Evolutionary conservation across 192 early-diverging fungal species (phyloP), one percentile per base, ranked within the genome.

Genomic region (Coemansia sp.): DNA sequence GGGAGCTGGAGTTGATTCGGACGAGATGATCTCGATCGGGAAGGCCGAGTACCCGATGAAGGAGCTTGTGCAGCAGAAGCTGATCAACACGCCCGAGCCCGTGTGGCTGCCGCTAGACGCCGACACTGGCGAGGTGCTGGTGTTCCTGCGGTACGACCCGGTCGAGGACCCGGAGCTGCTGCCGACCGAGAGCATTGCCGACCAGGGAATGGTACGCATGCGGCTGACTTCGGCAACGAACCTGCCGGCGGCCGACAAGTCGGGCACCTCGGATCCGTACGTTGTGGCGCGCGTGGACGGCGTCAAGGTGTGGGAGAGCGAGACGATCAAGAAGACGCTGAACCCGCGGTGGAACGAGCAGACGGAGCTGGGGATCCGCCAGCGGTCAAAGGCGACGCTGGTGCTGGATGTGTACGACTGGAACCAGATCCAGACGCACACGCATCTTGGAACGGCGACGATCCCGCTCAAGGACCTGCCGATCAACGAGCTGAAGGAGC

Each of bases 181-280:
- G 53, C 52, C 75, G n/a, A 45, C 62, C 5, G 85, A 87, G 71
- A 80, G 75, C 60, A 81, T 87, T 38, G 69, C 81, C 11, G 78
- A 92, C 66, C 86, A 86, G 81, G 92, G 92, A 49, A 85, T 76
- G 58, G 68, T 93, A 60, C 81, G 80, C 0, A 78, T 93, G 49
- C 88, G 84, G 12, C 71, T 89, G 20, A 49, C 88, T 2, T 83
- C 83, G 5, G 91, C 87, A 0, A 72, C 68, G 18, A 82, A 89
- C 56, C 68, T 93, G 64, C 85, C 85, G 12, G 89, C 89, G 38
- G 90, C 86, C 8, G 92, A 93, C 76, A 86, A 88, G 30, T 84
- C 85, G 10, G 92, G 92, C 20, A 81, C 85, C 0, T 90, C 88
- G 51, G 92, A 94, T 62, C 92, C 92, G 6, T 94, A 87, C 58